A percentile compares a stretch with the other conserved stretches of the same genome.
phyloP scores from a whole-genome alignment of 441 rosid genomes.

The Rhodomyrtus psidioides region DNA sequence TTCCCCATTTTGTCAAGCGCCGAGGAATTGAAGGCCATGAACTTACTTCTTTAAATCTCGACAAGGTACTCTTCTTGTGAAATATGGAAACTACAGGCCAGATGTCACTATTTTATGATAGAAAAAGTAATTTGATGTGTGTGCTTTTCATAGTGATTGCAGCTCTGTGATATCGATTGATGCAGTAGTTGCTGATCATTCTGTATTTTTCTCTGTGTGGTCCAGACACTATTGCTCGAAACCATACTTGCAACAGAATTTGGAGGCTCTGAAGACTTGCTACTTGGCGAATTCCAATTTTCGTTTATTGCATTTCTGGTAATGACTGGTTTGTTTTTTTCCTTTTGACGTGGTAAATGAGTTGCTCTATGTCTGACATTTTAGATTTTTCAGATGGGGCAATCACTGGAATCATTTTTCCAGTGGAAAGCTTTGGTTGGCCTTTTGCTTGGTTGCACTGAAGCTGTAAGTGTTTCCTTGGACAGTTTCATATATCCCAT shows the following conservation, averaged over 20 bases:
- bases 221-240: slow-evolving; percentile 66
- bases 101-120: background rate
- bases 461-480: slow-evolving; percentile 57
- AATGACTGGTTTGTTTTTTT: slow-evolving; percentile 3
- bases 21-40: slow-evolving; percentile 54
- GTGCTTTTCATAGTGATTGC: background rate
- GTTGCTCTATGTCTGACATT: slow-evolving; percentile 1
- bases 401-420: slow-evolving; percentile 78
- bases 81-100: background rate
- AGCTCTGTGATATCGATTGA: background rate
- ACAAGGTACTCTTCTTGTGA: slow-evolving; percentile 42
- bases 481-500: background rate
- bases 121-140: background rate
- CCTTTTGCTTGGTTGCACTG: slow-evolving; percentile 69
- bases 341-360: background rate
- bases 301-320: slow-evolving; percentile 84
- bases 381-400: slow-evolving; percentile 72
- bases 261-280: slow-evolving; percentile 61
- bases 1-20: slow-evolving; percentile 62
- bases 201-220: slow-evolving; percentile 6
- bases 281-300: slow-evolving; percentile 91
- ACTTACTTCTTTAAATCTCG: slow-evolving; percentile 83
- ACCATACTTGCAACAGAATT: slow-evolving; percentile 44
- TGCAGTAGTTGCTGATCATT: background rate
- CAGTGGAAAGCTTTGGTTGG: slow-evolving; percentile 93